Base-by-base conservation (phyloP, 768 basidiomycete genomes). In the Pleurotus pulmonarius region DNA sequence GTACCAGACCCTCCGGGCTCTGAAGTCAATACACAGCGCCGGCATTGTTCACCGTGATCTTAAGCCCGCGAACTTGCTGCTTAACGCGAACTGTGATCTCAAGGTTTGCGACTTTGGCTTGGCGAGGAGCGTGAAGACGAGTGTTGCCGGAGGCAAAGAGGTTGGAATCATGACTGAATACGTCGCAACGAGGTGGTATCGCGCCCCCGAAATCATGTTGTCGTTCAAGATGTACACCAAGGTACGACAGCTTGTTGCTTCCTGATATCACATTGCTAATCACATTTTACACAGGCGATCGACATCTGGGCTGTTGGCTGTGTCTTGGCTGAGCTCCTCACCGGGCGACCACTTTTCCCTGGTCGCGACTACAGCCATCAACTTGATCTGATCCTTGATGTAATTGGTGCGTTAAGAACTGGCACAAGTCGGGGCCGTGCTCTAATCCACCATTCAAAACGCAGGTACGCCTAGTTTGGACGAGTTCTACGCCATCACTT, bases 201-300 rank as follows among this genome's bases (percentile, higher is more conserved):
- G 92, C 47, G 93, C 94, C 0, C 92, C 92, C 0, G 94, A 96
- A 70, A 93, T 95, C 67, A 96, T 96, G 93, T 77, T 94, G 51
- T 91, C 88, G 3, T 94, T 94, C 83, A 92, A 92, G 74, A 88
- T 88, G 85, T 88, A 88, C 67, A 87, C 86, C 56, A 87, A 87
- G 76, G 86, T 83, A 60, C 16, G 59, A 34, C 20, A 39, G 53
- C 40, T 29, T 47, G 39, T 61, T 44, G n/a, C 46, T 58, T 59
- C 24, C 44, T 22, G n/a, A 39, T 13, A 12, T 41, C 52, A 60
- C 60, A 46, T 47, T 34, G 51, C 59, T 58, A 51, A 56, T 57
- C 47, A 37, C 34, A 34, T 22, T 55, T 56, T 56, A 29, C 59
- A 12, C 57, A 79, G 81, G 83, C 84, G n/a, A 83, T 88, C 58